Percentiles rank a stretch among this genome's conserved stretches.
Conservation (phyloP, 495 filamentous ascomycete genomes). For the Tuber melanosporum region DNA sequence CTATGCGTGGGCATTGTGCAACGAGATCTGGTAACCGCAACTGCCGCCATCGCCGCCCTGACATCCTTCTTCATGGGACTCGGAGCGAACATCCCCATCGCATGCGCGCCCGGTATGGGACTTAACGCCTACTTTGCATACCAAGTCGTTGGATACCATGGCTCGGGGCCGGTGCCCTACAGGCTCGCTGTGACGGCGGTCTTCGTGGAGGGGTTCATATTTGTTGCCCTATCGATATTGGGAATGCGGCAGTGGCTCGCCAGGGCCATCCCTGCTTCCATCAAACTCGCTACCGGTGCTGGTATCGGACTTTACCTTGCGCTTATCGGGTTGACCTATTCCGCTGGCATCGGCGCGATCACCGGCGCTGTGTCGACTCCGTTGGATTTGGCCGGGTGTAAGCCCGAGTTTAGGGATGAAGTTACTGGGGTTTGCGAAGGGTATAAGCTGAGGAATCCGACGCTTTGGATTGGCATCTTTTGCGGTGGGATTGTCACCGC, state of each 20-base stretch:
- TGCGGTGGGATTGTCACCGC: conserved; percentile 70
- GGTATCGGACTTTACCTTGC: conserved; percentile 77
- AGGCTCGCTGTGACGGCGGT: conserved; percentile 67
- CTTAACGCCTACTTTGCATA: conserved; percentile 80
- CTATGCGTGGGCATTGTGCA: conserved; percentile 61
- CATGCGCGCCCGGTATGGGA: conserved; percentile 75
- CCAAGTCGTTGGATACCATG: conserved; percentile 70
- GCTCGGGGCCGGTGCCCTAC: conserved; percentile 60
- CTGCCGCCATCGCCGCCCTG: conserved; percentile 62
- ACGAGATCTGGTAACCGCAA: conserved; percentile 70
- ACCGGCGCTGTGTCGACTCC: conserved; percentile 56
- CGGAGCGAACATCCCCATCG: conserved; percentile 62
- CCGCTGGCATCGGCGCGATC: conserved; percentile 68
- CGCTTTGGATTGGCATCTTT: conserved; percentile 80
- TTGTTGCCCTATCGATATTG: conserved; percentile 57
- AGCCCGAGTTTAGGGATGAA: conserved; percentile 34
- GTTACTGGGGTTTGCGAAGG: conserved; percentile 33
- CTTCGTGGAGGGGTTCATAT: conserved; percentile 63
- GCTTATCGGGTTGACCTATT: conserved; percentile 71
- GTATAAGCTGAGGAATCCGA: conserved; percentile 67
- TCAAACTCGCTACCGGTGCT: conserved; percentile 76
- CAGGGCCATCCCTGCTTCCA: conserved; percentile 64
- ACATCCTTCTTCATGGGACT: conserved; percentile 67
- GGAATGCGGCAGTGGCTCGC: conserved; percentile 80
- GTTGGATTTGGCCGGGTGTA: conserved; percentile 64